Conservation (phyloP, 140 eudicot genomes). For the Oenanthe javanica region DNA sequence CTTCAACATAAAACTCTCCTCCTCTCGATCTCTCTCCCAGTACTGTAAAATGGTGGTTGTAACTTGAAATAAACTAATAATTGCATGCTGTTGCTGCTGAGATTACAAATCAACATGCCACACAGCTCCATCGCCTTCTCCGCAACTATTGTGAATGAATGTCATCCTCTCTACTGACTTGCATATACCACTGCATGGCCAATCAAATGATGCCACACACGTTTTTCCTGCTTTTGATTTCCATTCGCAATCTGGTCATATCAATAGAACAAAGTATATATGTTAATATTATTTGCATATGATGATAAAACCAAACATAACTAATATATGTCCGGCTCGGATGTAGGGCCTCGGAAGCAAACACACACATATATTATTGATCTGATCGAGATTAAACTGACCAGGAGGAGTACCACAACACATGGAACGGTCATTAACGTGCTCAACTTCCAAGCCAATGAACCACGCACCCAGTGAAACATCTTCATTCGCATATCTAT, state of each 20-base stretch:
- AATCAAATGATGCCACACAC: conserved; percentile 75
- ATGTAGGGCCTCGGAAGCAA: background rate
- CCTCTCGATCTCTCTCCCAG: background rate
- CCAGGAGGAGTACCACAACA: conserved; percentile 95
- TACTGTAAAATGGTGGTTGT: background rate
- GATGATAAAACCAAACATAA: background rate
- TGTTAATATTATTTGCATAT: background rate
- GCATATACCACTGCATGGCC: conserved; percentile 85
- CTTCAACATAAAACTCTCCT: background rate
- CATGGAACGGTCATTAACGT: conserved; percentile 64
- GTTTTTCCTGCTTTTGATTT: conserved; percentile 47
- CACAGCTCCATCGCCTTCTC: conserved; percentile 60
- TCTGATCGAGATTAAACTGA: background rate
- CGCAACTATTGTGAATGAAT: conserved; percentile 51
- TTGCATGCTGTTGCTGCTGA: background rate
- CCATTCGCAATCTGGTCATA: conserved; percentile 54
- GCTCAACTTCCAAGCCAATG: conserved; percentile 75
- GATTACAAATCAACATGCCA: conserved; percentile 45
- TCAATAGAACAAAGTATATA: background rate
- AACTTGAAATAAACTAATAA: background rate
- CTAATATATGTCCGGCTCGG: background rate
- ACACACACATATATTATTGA: background rate
- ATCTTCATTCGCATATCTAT: conserved; percentile 77
- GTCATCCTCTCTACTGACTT: conserved; percentile 66
- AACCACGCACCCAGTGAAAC: conserved; percentile 81